Percentiles rank a stretch among this genome's conserved stretches.
These are phyloP conservation scores for Calonectria crousiana DNA, from an alignment of 2,329 filamentous ascomycete species.

Conservation along the genomic window DNA sequence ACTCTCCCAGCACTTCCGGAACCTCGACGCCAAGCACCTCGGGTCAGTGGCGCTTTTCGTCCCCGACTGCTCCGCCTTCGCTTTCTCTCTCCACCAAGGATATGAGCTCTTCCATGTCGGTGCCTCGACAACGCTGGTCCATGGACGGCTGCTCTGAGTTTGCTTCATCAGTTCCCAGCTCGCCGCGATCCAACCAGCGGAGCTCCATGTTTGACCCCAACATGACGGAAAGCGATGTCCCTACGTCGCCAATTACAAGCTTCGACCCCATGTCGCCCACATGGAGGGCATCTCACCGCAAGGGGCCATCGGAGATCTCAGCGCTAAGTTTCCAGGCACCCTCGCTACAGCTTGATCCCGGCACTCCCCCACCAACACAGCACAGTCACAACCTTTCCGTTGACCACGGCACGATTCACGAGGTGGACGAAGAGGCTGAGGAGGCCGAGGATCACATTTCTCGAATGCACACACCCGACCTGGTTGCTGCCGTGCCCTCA, in stretches of 20 bases:
- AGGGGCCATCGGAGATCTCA: conserved; percentile 69
- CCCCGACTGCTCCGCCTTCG: conserved; percentile 54
- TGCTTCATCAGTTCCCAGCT: conserved; percentile 82
- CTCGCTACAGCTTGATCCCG: conserved; percentile 51
- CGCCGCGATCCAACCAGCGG: conserved; percentile 80
- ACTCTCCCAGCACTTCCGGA: conserved; percentile 63
- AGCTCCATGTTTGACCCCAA: conserved; percentile 85
- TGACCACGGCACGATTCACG: conserved; percentile 49
- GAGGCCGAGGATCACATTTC: conserved; percentile 35
- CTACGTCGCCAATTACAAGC: conserved; percentile 85
- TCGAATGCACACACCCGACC: conserved; percentile 40
- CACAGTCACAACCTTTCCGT: conserved; percentile 36
- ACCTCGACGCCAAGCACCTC: conserved; percentile 57
- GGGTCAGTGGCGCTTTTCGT: conserved; percentile 53
- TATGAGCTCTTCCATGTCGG: conserved; percentile 62
- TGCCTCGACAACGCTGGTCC: conserved; percentile 72
- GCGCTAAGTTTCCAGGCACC: conserved; percentile 60
- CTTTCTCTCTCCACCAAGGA: conserved; percentile 60
- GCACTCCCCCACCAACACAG: conserved; percentile 39
- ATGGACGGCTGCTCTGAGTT: conserved; percentile 72
- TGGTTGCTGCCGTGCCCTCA: conserved; percentile 44
- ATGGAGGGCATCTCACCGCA: conserved; percentile 65
- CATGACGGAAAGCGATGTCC: conserved; percentile 69
- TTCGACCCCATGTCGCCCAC: conserved; percentile 75
- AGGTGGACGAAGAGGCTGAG: conserved; percentile 51